A percentile compares a stretch with the other conserved stretches of the same genome.
phyloP scores from a whole-genome alignment of 495 filamentous ascomycete genomes.

The Penicillium psychrofluorescens region DNA sequence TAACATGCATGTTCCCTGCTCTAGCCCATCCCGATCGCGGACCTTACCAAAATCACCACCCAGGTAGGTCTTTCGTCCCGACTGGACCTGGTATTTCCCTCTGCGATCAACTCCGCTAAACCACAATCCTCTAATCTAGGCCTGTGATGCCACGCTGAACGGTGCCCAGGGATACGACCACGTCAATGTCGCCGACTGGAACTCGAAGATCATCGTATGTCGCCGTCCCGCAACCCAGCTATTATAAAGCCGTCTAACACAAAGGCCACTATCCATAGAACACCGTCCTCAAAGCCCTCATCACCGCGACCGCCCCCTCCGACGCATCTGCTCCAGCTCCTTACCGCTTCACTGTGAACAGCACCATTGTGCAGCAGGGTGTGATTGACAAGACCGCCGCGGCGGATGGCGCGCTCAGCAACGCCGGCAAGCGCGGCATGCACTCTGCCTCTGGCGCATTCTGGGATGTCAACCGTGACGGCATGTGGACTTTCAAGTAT shows the following conservation, averaged over 20 bases:
- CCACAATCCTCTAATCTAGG: conserved; percentile 40
- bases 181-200: conserved; percentile 72
- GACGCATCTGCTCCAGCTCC: conserved; percentile 36
- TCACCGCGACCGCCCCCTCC: conserved; percentile 67
- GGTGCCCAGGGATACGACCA: conserved; percentile 74
- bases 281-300: conserved; percentile 75
- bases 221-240: conserved; percentile 1
- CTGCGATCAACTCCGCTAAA: neutral
- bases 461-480: conserved; percentile 96
- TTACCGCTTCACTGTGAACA: conserved; percentile 93
- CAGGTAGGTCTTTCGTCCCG: conserved; percentile 51
- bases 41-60: conserved; percentile 75
- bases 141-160: conserved; percentile 71
- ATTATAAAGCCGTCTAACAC: neutral
- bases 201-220: conserved; percentile 82
- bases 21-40: conserved; percentile 69
- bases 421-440: conserved; percentile 84
- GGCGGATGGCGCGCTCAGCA: conserved; percentile 27
- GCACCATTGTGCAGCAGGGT: conserved; percentile 91
- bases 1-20: neutral
- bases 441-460: conserved; percentile 90
- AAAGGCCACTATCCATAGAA: conserved; percentile 47
- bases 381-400: conserved; percentile 37
- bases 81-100: neutral
- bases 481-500: conserved; percentile 97